These are phyloP conservation scores for Flaveria bidentis DNA, from an alignment of 129 eudicot genomes.

Conservation along the genomic window DNA sequence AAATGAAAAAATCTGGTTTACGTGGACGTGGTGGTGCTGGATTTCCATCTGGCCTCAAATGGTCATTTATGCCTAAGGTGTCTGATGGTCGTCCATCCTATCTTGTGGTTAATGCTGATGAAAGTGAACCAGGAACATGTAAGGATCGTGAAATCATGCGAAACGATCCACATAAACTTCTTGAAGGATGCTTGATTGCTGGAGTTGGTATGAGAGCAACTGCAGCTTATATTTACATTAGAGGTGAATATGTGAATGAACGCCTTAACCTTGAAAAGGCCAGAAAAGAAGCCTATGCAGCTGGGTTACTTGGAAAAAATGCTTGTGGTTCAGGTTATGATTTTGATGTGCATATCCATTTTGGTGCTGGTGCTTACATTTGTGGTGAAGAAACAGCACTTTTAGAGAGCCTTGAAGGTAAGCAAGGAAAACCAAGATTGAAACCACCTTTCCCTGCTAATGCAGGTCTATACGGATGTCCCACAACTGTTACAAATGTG, in stretches of 20 bases:
- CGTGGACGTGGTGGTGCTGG: conserved; percentile 99
- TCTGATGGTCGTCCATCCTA: conserved; percentile 96
- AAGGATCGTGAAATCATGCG: conserved; percentile 96
- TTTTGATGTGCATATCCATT: conserved; percentile 89
- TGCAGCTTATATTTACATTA: conserved; percentile 88
- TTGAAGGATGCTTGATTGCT: conserved; percentile 92
- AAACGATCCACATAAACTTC: conserved; percentile 88
- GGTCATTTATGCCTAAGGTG: conserved; percentile 98
- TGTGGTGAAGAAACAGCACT: conserved; percentile 99
- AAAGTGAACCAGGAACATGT: conserved; percentile 98
- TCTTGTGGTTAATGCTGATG: conserved; percentile 98
- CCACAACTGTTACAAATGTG: conserved; percentile 92
- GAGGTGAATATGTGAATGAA: conserved; percentile 96
- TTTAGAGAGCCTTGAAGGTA: conserved; percentile 89
- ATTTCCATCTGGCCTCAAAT: conserved; percentile 94
- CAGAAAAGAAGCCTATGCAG: conserved; percentile 84
- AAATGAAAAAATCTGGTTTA: conserved; percentile 93
- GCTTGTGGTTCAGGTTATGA: conserved; percentile 97
- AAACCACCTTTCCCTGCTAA: conserved; percentile 98
- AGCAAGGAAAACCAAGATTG: conserved; percentile 92
- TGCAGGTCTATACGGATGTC: conserved; percentile 86
- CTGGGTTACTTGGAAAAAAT: conserved; percentile 83
- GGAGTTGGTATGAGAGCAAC: conserved; percentile 92
- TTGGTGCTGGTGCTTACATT: conserved; percentile 95
- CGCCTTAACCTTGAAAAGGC: conserved; percentile 76